These are phyloP conservation scores for Chamaecrista fasciculata DNA, from an alignment of 306 rosid genomes.

Conservation along the genomic window DNA sequence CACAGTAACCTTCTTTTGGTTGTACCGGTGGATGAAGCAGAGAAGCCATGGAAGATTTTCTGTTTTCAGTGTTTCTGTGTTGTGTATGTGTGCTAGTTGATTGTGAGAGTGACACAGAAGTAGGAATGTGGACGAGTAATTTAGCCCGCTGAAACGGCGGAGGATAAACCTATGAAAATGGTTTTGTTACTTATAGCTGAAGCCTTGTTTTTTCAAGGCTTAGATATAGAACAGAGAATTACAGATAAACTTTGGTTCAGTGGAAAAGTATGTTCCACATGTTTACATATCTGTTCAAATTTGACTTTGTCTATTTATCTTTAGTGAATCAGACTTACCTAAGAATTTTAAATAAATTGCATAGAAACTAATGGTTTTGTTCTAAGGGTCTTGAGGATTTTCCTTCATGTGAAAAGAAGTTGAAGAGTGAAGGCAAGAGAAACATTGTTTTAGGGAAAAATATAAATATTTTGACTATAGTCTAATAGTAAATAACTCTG, in stretches of 20 bases:
- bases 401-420: neutral
- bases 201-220: neutral
- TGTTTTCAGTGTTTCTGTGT: conserved; percentile 3
- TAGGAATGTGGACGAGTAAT: neutral
- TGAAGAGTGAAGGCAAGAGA: too few species aligned
- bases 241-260: neutral
- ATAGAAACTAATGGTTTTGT: neutral
- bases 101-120: conserved; percentile 1
- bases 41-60: conserved; percentile 6
- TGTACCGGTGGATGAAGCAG: neutral
- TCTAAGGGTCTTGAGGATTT: neutral
- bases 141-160: neutral
- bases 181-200: neutral
- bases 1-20: neutral
- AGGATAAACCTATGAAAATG: neutral
- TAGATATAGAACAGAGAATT: neutral
- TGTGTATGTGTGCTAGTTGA: neutral
- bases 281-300: too few species aligned
- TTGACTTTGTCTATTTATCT: too few species aligned
- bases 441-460: too few species aligned
- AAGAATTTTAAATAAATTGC: neutral
- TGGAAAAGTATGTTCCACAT: too few species aligned
- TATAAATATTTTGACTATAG: too few species aligned
- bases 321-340: too few species aligned
- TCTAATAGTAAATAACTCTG: too few species aligned